A percentile compares a stretch with the other conserved stretches of the same genome.
phyloP scores from a whole-genome alignment of 768 basidiomycete genomes.

The Grammothele lineata region DNA sequence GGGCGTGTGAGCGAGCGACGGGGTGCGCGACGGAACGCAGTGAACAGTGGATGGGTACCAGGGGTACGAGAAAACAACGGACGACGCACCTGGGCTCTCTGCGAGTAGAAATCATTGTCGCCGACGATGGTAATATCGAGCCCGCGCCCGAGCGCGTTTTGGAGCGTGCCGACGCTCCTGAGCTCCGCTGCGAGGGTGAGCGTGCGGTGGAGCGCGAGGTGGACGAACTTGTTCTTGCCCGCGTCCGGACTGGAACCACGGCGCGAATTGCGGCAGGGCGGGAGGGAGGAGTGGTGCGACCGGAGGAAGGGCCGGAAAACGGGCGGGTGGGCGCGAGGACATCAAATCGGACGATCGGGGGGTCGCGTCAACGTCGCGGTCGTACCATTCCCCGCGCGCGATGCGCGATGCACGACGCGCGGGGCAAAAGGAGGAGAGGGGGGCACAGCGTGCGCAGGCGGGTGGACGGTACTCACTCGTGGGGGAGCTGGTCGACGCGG shows the following conservation, averaged over 20 bases:
- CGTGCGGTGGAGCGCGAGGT: slow-evolving; percentile 80
- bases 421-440: neutral
- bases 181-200: slow-evolving; percentile 64
- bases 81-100: slow-evolving; percentile 68
- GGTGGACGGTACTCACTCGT: slow-evolving; percentile 15
- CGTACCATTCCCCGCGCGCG: too few species aligned
- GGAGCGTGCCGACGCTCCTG: slow-evolving; percentile 39
- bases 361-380: neutral
- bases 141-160: slow-evolving; percentile 43
- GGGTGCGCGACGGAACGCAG: neutral
- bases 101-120: slow-evolving; percentile 98
- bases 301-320: too few species aligned
- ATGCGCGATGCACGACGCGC: too few species aligned
- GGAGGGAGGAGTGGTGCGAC: too few species aligned
- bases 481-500: slow-evolving; percentile 25
- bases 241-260: neutral
- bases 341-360: slow-evolving; percentile 11
- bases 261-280: too few species aligned
- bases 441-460: neutral
- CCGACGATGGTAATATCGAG: slow-evolving; percentile 82
- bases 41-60: neutral
- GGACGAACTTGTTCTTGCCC: slow-evolving; percentile 87
- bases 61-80: neutral
- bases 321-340: too few species aligned
- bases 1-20: too few species aligned